A percentile compares a stretch with the other conserved stretches of the same genome.
Evolutionary conservation across 1,284 basidiomycete species (phyloP).

Genomic region (Leccinum fallax): DNA sequence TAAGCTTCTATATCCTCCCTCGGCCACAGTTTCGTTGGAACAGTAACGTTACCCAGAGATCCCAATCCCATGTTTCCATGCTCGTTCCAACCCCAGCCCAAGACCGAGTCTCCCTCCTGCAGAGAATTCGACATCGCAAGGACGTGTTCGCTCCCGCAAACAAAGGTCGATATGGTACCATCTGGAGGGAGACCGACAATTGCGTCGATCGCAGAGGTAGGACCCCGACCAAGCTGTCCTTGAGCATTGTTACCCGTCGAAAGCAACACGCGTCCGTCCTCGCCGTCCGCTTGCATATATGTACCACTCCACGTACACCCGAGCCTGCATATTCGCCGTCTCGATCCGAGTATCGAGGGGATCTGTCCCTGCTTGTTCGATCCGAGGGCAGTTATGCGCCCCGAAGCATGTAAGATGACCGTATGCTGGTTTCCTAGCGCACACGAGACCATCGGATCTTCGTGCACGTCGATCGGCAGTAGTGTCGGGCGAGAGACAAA

Average conservation of each 20-base stretch:
- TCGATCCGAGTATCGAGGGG: conserved; percentile 37
- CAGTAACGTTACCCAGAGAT: conserved; percentile 51
- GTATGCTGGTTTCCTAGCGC: conserved; percentile 76
- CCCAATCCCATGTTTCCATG: conserved; percentile 87
- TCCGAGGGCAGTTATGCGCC: conserved; percentile 56
- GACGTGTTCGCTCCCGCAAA: conserved; percentile 84
- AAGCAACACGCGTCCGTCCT: conserved; percentile 35
- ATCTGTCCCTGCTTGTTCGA: conserved; percentile 75
- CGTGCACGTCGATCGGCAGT: conserved; percentile 25
- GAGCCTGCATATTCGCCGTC: conserved; percentile 40
- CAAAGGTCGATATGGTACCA: conserved; percentile 32
- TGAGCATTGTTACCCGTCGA: conserved; percentile 69
- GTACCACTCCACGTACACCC: conserved; percentile 86
- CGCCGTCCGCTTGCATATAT: conserved; percentile 47
- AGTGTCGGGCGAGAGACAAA: conserved; percentile 23
- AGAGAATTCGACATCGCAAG: conserved; percentile 38
- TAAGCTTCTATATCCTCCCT: conserved; percentile 15
- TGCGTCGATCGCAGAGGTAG: conserved; percentile 6
- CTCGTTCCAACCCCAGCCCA: conserved; percentile 95
- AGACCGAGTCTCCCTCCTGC: conserved; percentile 46
- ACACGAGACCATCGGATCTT: conserved; percentile 39
- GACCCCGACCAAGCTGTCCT: conserved; percentile 66
- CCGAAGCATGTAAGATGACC: conserved; percentile 53
- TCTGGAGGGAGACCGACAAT: conserved; percentile 42
- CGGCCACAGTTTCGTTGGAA: conserved; percentile 59